Evolutionary conservation across 176 grass and related monocot species (phyloP), one percentile per base, ranked within the genome.

Genomic region (Alloteropsis semialata): DNA sequence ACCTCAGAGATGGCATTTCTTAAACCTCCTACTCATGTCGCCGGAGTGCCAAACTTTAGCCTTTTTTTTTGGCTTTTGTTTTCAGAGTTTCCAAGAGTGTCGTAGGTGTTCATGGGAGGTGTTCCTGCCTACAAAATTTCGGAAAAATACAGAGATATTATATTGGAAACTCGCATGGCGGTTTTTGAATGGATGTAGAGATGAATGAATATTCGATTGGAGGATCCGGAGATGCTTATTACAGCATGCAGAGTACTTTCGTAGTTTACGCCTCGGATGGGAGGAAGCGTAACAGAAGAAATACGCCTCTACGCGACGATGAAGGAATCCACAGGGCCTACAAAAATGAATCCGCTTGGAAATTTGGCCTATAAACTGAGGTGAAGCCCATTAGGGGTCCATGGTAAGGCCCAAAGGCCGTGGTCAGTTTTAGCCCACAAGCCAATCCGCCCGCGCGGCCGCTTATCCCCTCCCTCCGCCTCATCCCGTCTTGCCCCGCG

Each of bases 391-490:
- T n/a, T n/a, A n/a, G n/a, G n/a, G n/a, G n/a, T n/a, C n/a, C n/a
- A n/a, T n/a, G n/a, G n/a, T n/a, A n/a, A n/a, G n/a, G n/a, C n/a
- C n/a, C n/a, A n/a, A n/a, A n/a, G n/a, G n/a, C n/a, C n/a, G n/a
- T n/a, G n/a, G n/a, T n/a, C n/a, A n/a, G n/a, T n/a, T n/a, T n/a
- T n/a, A n/a, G n/a, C n/a, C n/a, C n/a, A n/a, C n/a, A n/a, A n/a
- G n/a, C n/a, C 18, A 44, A 3, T n/a, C n/a, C n/a, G 7, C 21
- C 28, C 54, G 12, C 34, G 16, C 17, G 39, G 55, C 9, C n/a
- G 73, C 76, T 80, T 59, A 75, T 81, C 78, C 77, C 60, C 69
- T 58, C 50, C 77, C 36, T n/a, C n/a, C 15, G n/a, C 45, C 3
- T 14, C 55, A 38, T 65, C 76, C 42, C 33, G 12, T 43, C 59